Evolutionary conservation across 441 rosid genomes (phyloP).

Genomic region (Erysimum pusillum): DNA sequence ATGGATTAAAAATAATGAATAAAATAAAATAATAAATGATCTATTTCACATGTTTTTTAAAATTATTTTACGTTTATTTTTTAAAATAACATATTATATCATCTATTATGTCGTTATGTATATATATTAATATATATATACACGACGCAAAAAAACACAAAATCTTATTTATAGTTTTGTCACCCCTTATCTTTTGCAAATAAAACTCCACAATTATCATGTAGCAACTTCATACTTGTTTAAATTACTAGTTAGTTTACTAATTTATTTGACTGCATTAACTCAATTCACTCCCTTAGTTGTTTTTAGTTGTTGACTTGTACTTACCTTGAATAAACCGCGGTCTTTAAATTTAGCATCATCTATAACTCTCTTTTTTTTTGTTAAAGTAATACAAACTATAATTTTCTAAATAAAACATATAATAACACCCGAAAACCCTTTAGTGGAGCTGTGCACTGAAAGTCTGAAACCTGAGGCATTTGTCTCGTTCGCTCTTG

Average conservation of each 20-base stretch:
- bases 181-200: not conserved
- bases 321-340: not conserved
- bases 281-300: slow-evolving; percentile 12
- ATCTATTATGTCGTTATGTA: too few species aligned
- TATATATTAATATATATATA: too few species aligned
- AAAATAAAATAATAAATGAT: not conserved
- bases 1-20: not conserved
- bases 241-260: not conserved
- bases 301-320: slow-evolving; percentile 10
- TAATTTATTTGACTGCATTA: slow-evolving; percentile 15
- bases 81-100: not conserved
- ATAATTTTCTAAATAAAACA: not conserved
- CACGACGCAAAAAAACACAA: not conserved
- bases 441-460: slow-evolving; percentile 39
- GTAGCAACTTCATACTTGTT: not conserved
- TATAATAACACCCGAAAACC: not conserved
- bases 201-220: not conserved
- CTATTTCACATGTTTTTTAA: not conserved
- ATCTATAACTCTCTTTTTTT: not conserved
- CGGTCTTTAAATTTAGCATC: not conserved
- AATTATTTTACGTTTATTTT: too few species aligned
- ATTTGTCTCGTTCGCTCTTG: slow-evolving; percentile 41
- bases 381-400: slow-evolving; percentile 21
- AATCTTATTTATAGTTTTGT: not conserved
- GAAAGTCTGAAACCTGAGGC: slow-evolving; percentile 44